Evolutionary conservation across 257 asterid species (phyloP), one percentile per base, ranked within the genome.

Genomic region (Ballota nigra): DNA sequence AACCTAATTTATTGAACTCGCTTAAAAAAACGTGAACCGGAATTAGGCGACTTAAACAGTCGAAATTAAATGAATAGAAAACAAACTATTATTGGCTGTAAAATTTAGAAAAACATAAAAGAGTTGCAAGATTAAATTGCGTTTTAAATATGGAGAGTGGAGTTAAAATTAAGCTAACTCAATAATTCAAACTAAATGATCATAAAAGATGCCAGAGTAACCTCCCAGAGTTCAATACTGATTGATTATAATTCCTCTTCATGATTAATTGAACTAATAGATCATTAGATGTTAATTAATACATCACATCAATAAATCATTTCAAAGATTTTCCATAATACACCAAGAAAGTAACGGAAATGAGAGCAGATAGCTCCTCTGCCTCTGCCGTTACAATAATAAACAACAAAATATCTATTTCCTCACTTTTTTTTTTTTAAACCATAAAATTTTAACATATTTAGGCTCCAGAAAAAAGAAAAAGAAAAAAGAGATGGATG

Each of bases 201-300:
- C 40, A 19, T 7, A 51, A 63, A 40, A 40, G 8, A 22, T 31
- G 20, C 49, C 43, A 65, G 23, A 40, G 71, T 53, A 45, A 62
- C 78, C 75, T 38, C 62, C 56, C 43, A 45, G 28, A 58, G 6
- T 59, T 5, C 38, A 75, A 22, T 38, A 49, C 23, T 40, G 49
- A 13, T n/a, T 74, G 24, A 57, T 49, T 65, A 29, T 2, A 9
- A 29, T 53, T 51, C 33, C 55, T 28, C 43, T 52, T 29, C 51
- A 45, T 60, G 15, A 40, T 75, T 75, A 63, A 72, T 71, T 79
- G 41, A 75, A 75, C 78, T 75, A 70, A 57, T 40, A 69, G 71
- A 74, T 77, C 62, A 65, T 58, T 73, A 57, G 40, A 68, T 56
- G 47, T 12, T 67, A 59, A 40, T 72, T 67, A 61, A 49, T 73